phyloP scores from a whole-genome alignment of 2,329 filamentous ascomycete genomes.

The Aphanocladium album region DNA sequence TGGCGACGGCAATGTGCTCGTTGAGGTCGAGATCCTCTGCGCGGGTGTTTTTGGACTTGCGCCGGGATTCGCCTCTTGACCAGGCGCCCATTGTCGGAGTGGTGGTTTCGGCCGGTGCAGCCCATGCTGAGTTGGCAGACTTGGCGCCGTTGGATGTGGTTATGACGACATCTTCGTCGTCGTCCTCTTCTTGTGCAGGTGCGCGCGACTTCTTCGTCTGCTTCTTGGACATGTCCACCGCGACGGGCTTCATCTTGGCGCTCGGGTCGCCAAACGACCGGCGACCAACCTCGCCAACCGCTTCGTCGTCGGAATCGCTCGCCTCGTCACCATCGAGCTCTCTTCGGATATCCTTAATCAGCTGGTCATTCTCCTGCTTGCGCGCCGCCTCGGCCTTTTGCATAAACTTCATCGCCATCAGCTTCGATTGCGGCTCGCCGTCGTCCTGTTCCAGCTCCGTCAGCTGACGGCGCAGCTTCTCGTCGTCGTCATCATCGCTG shows the following conservation, averaged over 20 bases:
- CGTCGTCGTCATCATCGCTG: conserved; percentile 51
- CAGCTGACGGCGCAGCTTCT: conserved; percentile 44
- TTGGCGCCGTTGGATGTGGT: conserved; percentile 17
- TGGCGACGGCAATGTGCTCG: conserved; percentile 20
- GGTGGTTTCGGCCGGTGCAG: conserved; percentile 20
- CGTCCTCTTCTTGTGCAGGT: conserved; percentile 26
- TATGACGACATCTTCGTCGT: conserved; percentile 24
- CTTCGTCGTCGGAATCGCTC: conserved; percentile 46
- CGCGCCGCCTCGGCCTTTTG: conserved; percentile 74
- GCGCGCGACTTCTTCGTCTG: conserved; percentile 20
- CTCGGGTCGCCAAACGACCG: conserved; percentile 57
- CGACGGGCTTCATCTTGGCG: conserved; percentile 26
- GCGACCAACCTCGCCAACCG: conserved; percentile 59
- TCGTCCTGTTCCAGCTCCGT: conserved; percentile 42
- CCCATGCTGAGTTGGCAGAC: conserved; percentile 18
- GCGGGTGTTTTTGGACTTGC: conserved; percentile 31
- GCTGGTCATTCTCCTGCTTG: conserved; percentile 75
- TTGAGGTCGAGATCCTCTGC: conserved; percentile 38
- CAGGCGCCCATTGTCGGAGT: conserved; percentile 34
- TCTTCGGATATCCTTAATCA: conserved; percentile 62
- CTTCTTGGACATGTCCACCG: conserved; percentile 25
- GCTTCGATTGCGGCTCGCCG: conserved; percentile 54
- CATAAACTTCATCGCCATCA: conserved; percentile 93
- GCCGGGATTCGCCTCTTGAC: conserved; percentile 34
- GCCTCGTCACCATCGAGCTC: conserved; percentile 63